phyloP scores from a whole-genome alignment of 345 rosid genomes.

The Melaleuca alternifolia region DNA sequence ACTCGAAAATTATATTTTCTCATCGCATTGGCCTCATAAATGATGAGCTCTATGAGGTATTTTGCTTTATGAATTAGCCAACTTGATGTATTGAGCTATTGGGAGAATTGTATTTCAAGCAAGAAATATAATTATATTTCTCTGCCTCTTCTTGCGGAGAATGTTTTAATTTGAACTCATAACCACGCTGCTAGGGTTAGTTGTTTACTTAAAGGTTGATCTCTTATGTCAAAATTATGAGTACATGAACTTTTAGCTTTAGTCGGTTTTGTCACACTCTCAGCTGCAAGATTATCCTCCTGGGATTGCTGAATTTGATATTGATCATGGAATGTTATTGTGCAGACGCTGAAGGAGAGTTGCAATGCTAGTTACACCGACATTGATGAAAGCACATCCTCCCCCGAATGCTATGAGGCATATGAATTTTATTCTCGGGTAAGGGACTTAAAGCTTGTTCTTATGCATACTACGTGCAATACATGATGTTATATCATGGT shows the following conservation, averaged over 20 bases:
- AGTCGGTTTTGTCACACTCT: neutral
- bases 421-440: neutral
- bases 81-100: neutral
- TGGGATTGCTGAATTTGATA: neutral
- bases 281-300: neutral
- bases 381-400: neutral
- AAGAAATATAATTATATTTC: neutral
- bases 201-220: neutral
- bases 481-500: neutral
- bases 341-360: neutral
- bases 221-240: neutral
- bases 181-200: neutral
- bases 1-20: conserved; percentile 18
- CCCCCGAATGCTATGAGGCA: neutral
- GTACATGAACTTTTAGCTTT: neutral
- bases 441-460: neutral
- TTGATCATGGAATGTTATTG: neutral
- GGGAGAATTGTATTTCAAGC: neutral
- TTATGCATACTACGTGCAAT: neutral
- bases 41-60: conserved; percentile 21
- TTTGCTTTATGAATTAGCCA: neutral
- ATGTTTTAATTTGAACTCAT: neutral
- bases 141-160: neutral
- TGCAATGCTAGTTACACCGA: neutral
- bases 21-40: conserved; percentile 21